phyloP scores from a whole-genome alignment of 768 basidiomycete species.

The Lentinula sp. region DNA sequence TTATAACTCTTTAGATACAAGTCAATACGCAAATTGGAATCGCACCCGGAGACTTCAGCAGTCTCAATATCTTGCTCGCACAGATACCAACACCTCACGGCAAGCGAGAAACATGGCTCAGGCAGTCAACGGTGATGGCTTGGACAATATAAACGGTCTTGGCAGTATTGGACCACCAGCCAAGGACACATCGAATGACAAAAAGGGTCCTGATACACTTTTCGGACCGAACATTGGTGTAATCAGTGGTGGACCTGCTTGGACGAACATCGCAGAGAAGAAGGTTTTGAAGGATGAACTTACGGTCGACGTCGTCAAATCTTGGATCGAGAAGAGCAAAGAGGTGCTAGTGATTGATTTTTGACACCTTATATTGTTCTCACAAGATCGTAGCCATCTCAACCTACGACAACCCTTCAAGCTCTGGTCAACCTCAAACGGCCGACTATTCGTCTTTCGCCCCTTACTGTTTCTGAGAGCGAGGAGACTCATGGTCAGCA shows the following conservation, averaged over 20 bases:
- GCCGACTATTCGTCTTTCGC: slow-evolving; percentile 76
- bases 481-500: slow-evolving; percentile 41
- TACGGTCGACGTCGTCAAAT: slow-evolving; percentile 73
- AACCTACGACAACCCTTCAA: slow-evolving; percentile 90
- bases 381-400: slow-evolving; percentile 44
- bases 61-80: slow-evolving; percentile 45
- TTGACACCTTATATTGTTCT: slow-evolving; percentile 3
- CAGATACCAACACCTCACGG: slow-evolving; percentile 41
- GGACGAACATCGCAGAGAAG: slow-evolving; percentile 65
- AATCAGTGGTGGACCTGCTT: slow-evolving; percentile 59
- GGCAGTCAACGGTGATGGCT: slow-evolving; percentile 19
- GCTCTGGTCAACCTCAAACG: slow-evolving; percentile 93
- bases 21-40: slow-evolving; percentile 53
- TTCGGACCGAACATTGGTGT: slow-evolving; percentile 91
- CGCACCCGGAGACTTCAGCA: slow-evolving; percentile 47
- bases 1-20: slow-evolving; percentile 25
- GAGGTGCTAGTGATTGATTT: slow-evolving; percentile 47
- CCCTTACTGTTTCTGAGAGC: slow-evolving; percentile 44
- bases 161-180: slow-evolving; percentile 8
- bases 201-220: slow-evolving; percentile 70
- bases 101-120: slow-evolving; percentile 46
- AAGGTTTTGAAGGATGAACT: slow-evolving; percentile 60
- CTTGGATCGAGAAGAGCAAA: slow-evolving; percentile 85
- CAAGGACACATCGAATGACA: slow-evolving; percentile 28
- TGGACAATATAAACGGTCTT: slow-evolving; percentile 23